Evolutionary conservation across 2,329 filamentous ascomycete species (phyloP).

Genomic region (Dactylellina parvicollis): DNA sequence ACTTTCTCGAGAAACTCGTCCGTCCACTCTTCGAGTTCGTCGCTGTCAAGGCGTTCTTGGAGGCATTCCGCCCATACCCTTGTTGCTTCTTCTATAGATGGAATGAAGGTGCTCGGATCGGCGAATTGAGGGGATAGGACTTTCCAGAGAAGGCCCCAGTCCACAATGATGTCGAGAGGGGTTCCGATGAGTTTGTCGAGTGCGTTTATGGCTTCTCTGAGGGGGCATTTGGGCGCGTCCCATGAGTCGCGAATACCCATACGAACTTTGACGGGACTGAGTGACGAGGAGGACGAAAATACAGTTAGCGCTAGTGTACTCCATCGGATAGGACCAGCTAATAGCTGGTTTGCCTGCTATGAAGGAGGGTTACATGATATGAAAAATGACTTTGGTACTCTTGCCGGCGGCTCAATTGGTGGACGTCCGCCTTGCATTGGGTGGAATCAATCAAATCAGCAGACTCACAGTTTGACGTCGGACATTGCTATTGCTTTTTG

Average conservation of each 20-base stretch:
- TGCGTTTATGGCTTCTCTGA: constrained; percentile 44
- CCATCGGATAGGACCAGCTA: neutral
- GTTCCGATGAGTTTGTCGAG: constrained; percentile 28
- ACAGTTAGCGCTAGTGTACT: constrained; percentile 26
- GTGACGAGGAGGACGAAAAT: neutral
- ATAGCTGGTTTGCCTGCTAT: constrained; percentile 13
- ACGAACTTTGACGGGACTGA: constrained; percentile 49
- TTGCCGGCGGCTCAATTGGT: constrained; percentile 29
- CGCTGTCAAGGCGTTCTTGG: constrained; percentile 50
- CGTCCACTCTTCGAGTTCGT: constrained; percentile 34
- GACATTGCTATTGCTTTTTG: constrained; percentile 32
- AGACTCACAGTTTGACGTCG: constrained; percentile 45
- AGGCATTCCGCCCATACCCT: constrained; percentile 45
- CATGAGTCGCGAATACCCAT: constrained; percentile 51
- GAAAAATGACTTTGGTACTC: neutral
- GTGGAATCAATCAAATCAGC: neutral
- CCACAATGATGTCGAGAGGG: constrained; percentile 20
- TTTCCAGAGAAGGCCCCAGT: constrained; percentile 49
- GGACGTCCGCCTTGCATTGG: constrained; percentile 12
- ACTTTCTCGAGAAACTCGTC: constrained; percentile 47
- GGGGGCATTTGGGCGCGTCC: constrained; percentile 41
- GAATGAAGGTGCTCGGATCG: constrained; percentile 47
- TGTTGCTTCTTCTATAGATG: constrained; percentile 35
- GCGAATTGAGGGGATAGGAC: constrained; percentile 38
- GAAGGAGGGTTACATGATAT: too few species aligned